phyloP scores from a whole-genome alignment of 768 basidiomycete species.

The Russula griseocarnosa region DNA sequence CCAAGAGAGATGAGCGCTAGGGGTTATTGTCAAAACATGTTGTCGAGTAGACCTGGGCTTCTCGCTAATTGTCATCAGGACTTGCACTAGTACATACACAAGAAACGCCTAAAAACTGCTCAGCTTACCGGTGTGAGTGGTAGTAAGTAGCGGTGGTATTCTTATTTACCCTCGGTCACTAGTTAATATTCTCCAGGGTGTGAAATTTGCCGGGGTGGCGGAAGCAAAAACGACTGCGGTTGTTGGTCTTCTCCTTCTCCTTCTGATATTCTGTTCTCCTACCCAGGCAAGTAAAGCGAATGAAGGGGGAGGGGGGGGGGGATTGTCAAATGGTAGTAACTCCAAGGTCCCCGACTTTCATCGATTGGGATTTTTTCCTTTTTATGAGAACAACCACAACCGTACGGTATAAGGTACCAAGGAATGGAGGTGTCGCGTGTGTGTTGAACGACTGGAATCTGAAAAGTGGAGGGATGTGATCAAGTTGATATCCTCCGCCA shows the following conservation, averaged over 20 bases:
- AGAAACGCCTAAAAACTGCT: not conserved
- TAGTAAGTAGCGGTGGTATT: not conserved
- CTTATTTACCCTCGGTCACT: not conserved
- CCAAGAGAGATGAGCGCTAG: conserved; percentile 8
- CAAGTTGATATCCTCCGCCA: not conserved
- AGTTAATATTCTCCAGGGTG: not conserved
- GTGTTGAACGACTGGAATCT: not conserved
- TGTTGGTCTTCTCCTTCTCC: not conserved
- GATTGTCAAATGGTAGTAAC: not conserved
- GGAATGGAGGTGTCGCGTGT: not conserved
- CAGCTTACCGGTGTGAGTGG: conserved; percentile 3
- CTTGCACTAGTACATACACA: not conserved
- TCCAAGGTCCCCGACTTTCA: not conserved
- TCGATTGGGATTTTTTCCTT: not conserved
- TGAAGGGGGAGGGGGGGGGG: not conserved
- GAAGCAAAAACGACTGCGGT: conserved; percentile 10
- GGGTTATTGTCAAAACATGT: conserved; percentile 14
- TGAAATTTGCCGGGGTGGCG: conserved; percentile 2
- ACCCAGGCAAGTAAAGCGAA: not conserved
- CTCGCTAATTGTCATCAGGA: conserved; percentile 4
- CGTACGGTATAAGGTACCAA: not conserved
- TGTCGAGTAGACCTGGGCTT: not conserved
- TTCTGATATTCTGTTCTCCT: conserved; percentile 4
- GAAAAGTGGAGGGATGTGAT: not conserved
- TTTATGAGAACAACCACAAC: not conserved